Conservation (phyloP, 2,329 filamentous ascomycete species). For the Pseudogymnoascus pannorum region DNA sequence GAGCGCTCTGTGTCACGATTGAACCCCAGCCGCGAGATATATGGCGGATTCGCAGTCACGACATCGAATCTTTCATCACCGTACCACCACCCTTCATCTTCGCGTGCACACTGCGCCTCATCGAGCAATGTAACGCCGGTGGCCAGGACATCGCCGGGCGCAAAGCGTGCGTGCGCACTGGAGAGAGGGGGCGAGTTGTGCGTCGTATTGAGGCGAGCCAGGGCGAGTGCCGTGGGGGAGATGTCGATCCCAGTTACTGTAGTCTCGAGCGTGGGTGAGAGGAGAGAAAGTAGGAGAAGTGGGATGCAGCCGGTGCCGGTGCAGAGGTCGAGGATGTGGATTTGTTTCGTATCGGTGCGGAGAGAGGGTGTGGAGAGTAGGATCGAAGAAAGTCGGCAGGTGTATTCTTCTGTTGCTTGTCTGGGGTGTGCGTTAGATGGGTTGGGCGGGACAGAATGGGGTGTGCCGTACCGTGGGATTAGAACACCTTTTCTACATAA, state of each 20-base stretch:
- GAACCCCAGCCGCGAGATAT: conserved; percentile 63
- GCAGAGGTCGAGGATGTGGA: conserved; percentile 72
- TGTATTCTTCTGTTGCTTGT: conserved; percentile 66
- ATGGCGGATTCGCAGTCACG: conserved; percentile 84
- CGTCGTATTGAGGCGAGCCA: conserved; percentile 58
- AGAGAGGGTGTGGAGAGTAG: not conserved
- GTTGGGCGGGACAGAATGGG: conserved; percentile 8
- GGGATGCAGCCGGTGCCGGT: conserved; percentile 89
- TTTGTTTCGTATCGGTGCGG: conserved; percentile 14
- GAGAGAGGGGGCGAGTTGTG: conserved; percentile 21
- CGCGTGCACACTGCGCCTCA: not conserved
- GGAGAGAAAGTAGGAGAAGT: conserved; percentile 61
- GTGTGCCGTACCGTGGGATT: conserved; percentile 61
- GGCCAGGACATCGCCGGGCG: conserved; percentile 37
- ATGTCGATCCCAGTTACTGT: conserved; percentile 70
- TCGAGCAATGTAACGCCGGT: not conserved
- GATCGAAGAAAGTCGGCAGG: conserved; percentile 41
- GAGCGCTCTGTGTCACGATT: conserved; percentile 58
- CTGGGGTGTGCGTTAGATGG: conserved; percentile 26
- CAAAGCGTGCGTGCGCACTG: not conserved
- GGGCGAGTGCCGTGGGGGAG: conserved; percentile 53
- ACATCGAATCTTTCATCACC: conserved; percentile 33
- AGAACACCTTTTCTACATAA: conserved; percentile 69
- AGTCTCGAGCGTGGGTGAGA: conserved; percentile 40
- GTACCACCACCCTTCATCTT: not conserved